Evolutionary conservation across 2,329 filamentous ascomycete species (phyloP).

Genomic region (Chrysoporthe austroafricana): DNA sequence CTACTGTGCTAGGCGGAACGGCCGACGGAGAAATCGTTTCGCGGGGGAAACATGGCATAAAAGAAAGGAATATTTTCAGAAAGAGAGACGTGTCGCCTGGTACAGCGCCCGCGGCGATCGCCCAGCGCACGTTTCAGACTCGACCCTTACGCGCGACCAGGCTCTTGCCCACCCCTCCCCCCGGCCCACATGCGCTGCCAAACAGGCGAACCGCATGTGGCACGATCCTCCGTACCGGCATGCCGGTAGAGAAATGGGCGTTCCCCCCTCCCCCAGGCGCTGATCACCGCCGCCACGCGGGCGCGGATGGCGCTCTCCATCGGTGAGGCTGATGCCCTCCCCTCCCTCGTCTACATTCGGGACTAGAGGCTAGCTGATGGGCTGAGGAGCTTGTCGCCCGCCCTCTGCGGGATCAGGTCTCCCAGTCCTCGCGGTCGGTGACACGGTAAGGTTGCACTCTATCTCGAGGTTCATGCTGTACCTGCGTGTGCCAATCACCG

Average conservation of each 20-base stretch:
- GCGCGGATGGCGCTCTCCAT: neutral
- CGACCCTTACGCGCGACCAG: neutral
- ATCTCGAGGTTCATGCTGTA: slow-evolving; percentile 20
- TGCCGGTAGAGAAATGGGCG: neutral
- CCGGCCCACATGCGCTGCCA: neutral
- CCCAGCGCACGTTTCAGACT: slow-evolving; percentile 25
- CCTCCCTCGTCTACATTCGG: neutral
- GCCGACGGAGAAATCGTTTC: neutral
- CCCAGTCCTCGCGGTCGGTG: neutral
- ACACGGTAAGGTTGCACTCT: slow-evolving; percentile 15
- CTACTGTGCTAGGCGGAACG: too few relatives aligned
- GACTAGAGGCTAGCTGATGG: neutral
- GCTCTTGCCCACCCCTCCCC: too few relatives aligned
- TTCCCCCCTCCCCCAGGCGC: neutral
- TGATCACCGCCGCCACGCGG: slow-evolving; percentile 4
- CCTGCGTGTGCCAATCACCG: neutral
- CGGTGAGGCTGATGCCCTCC: neutral
- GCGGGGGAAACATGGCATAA: neutral
- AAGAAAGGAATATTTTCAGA: neutral
- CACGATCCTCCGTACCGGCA: slow-evolving; percentile 8
- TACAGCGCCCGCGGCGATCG: neutral
- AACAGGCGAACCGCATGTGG: neutral
- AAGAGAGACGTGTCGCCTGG: neutral
- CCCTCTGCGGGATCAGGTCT: too few relatives aligned
- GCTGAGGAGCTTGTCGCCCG: neutral